A percentile compares a stretch with the other conserved stretches of the same genome.
These are phyloP conservation scores for Arthroderma sp. DNA, from an alignment of 2,329 filamentous ascomycete genomes.

Conservation along the genomic window DNA sequence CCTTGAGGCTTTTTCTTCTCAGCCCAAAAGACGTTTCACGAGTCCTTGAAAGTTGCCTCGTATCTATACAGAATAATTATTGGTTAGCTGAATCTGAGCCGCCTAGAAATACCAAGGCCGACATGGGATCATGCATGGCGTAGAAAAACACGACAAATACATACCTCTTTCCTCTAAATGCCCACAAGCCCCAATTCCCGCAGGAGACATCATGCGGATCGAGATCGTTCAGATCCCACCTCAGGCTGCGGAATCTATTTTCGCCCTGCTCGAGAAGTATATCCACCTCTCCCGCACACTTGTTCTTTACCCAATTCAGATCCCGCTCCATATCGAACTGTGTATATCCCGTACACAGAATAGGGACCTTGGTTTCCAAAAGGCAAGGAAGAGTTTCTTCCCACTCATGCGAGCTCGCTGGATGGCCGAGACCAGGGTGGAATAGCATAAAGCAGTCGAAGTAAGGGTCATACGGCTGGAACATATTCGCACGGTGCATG, in stretches of 20 bases:
- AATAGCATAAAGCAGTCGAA: conserved; percentile 97
- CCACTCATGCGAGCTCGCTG: conserved; percentile 89
- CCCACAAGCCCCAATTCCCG: conserved; percentile 96
- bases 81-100: conserved; percentile 2
- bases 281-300: conserved; percentile 81
- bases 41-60: conserved; percentile 25
- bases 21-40: conserved; percentile 1
- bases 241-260: conserved; percentile 81
- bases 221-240: conserved; percentile 94
- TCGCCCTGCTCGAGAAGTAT: conserved; percentile 82
- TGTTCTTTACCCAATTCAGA: conserved; percentile 76
- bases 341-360: conserved; percentile 91
- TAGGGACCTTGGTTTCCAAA: conserved; percentile 87
- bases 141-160: conserved; percentile 14
- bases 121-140: background rate
- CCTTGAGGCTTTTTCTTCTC: too few relatives aligned
- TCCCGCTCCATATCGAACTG: conserved; percentile 90
- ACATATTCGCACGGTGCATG: conserved; percentile 78
- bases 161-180: conserved; percentile 91
- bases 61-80: conserved; percentile 17
- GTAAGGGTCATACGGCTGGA: conserved; percentile 92
- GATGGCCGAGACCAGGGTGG: conserved; percentile 90
- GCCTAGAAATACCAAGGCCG: background rate
- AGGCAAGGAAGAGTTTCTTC: conserved; percentile 76
- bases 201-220: conserved; percentile 89